Conservation (phyloP, 257 asterid species). For the Primulina huaijiensis region DNA sequence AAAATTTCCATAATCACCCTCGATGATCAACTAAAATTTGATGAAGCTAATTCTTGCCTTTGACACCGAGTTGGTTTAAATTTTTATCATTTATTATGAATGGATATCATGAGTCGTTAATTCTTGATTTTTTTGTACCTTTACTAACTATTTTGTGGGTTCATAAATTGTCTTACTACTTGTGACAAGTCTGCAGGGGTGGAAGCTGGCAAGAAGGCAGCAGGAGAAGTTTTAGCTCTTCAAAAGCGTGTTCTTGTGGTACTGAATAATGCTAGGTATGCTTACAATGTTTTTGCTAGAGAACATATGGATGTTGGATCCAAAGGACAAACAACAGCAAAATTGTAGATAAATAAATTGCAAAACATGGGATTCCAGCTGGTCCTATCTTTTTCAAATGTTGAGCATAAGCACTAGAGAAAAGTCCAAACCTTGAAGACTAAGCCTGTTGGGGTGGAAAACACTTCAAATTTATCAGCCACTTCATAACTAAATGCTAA, state of each 20-base stretch:
- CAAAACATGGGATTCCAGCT: not conserved
- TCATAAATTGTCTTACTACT: constrained; percentile 15
- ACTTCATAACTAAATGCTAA: not conserved
- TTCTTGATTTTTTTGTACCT: constrained; percentile 18
- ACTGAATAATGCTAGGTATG: constrained; percentile 91
- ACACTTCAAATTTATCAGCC: not conserved
- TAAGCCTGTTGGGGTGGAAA: no score
- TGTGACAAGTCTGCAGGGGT: constrained; percentile 56
- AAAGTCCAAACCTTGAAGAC: not conserved
- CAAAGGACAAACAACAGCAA: not conserved
- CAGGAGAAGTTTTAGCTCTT: constrained; percentile 95
- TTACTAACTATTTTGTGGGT: constrained; percentile 1
- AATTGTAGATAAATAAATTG: no score
- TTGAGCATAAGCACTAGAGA: not conserved
- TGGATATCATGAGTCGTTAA: not conserved
- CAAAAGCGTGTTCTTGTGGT: constrained; percentile 96
- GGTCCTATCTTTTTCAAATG: not conserved
- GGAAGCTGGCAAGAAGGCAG: constrained; percentile 99
- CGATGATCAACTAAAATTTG: not conserved
- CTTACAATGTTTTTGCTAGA: constrained; percentile 15
- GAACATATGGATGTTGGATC: constrained; percentile 4
- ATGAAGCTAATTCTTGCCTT: constrained; percentile 3
- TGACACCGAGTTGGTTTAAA: constrained; percentile 3
- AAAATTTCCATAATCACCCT: constrained; percentile 29
- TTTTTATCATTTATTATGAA: constrained; percentile 5